Evolutionary conservation across 371 early-diverging fungal genomes (phyloP).

Genomic region (Mucor piriformis): DNA sequence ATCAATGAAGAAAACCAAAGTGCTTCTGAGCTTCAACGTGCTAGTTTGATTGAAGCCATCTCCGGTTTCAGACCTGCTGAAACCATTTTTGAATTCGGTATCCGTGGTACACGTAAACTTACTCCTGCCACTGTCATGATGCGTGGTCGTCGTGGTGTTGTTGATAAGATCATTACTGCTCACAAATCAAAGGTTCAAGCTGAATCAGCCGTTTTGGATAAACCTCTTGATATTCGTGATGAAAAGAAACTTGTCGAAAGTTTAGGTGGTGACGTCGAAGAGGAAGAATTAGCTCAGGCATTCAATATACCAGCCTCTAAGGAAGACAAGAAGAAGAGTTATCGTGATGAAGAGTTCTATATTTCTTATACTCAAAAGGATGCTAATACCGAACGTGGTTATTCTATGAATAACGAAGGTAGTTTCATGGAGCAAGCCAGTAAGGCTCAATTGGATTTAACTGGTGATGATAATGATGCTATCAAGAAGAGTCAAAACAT

Average conservation of each 20-base stretch:
- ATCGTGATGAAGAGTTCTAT: constrained; percentile 86
- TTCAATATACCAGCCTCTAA: constrained; percentile 49
- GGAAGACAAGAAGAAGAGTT: constrained; percentile 35
- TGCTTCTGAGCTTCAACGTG: constrained; percentile 60
- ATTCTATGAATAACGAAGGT: constrained; percentile 74
- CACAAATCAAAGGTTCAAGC: constrained; percentile 19
- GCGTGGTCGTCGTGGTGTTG: constrained; percentile 73
- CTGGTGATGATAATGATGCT: constrained; percentile 82
- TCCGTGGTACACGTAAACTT: constrained; percentile 76
- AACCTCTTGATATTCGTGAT: constrained; percentile 18
- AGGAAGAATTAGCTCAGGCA: constrained; percentile 53
- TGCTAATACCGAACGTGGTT: constrained; percentile 90
- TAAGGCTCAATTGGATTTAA: constrained; percentile 77
- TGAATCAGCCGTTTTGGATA: constrained; percentile 7
- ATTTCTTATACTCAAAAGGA: constrained; percentile 87
- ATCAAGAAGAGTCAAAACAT: constrained; percentile 55
- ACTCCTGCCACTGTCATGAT: constrained; percentile 76
- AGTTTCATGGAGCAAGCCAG: constrained; percentile 85
- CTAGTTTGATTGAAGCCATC: constrained; percentile 71
- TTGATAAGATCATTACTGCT: constrained; percentile 63
- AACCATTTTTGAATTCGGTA: constrained; percentile 93
- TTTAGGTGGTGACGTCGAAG: constrained; percentile 52
- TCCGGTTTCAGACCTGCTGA: constrained; percentile 83
- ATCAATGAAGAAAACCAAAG: constrained; percentile 24
- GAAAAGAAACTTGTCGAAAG: constrained; percentile 25